Evolutionary conservation across 768 basidiomycete species (phyloP).

Genomic region (Kwoniella dejecticola): DNA sequence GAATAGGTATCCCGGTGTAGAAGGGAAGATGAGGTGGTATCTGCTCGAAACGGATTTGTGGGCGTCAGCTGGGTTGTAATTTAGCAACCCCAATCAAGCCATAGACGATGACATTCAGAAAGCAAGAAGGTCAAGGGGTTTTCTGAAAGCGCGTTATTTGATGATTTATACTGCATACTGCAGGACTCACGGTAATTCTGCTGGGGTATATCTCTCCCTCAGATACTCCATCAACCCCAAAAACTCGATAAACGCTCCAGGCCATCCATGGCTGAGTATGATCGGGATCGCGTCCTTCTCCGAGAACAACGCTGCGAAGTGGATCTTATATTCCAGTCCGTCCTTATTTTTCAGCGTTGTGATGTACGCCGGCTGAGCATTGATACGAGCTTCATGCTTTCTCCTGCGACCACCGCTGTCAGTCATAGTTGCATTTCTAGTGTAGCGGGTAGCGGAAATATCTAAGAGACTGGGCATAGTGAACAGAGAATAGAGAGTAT

Average conservation of each 20-base stretch:
- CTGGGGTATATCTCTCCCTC: slow-evolving; percentile 10
- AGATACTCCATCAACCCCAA: slow-evolving; percentile 20
- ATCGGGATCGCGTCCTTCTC: slow-evolving; percentile 25
- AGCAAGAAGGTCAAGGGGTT: no score
- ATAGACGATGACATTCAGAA: no score
- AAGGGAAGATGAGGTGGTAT: slow-evolving; percentile 41
- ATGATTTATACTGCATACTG: no score
- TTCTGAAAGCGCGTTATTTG: no score
- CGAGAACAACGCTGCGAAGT: slow-evolving; percentile 19
- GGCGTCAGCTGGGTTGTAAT: no score
- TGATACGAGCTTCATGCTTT: slow-evolving; percentile 32
- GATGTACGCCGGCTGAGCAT: slow-evolving; percentile 27
- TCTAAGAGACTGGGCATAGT: no score
- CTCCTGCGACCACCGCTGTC: no score
- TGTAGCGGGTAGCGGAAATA: no score
- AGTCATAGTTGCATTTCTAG: no score
- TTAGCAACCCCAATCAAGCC: no score
- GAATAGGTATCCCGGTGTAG: slow-evolving; percentile 50
- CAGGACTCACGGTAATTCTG: slow-evolving; percentile 20
- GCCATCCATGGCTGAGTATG: slow-evolving; percentile 35
- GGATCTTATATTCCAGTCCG: slow-evolving; percentile 25
- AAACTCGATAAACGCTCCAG: slow-evolving; percentile 31
- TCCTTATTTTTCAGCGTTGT: slow-evolving; percentile 20
- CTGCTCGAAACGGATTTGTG: background rate
- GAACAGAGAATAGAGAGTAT: no score